Percentiles rank a stretch among this genome's conserved stretches.
Evolutionary conservation across 139 green algal species (phyloP).

Genomic region (Chlorella sp.): DNA sequence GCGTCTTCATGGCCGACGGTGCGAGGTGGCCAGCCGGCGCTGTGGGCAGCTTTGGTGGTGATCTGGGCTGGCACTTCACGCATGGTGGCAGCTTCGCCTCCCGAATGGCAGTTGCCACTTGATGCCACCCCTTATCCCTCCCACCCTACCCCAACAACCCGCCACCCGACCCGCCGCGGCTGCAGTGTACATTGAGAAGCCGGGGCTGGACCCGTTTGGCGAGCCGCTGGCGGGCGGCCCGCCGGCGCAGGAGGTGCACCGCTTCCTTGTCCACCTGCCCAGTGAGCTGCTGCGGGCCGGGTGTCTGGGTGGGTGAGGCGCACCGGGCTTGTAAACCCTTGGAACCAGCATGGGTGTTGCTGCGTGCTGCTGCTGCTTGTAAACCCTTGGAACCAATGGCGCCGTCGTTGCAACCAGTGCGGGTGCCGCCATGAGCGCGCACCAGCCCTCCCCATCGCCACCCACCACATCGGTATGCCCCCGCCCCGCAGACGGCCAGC

Average conservation of each 20-base stretch:
- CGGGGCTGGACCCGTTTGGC: neutral
- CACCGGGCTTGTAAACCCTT: too few species aligned
- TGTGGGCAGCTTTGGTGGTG: neutral
- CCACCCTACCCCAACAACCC: neutral
- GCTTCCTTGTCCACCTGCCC: constrained; percentile 56
- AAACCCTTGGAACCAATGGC: too few species aligned
- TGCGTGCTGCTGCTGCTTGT: too few species aligned
- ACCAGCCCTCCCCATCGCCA: neutral
- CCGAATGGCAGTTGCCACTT: neutral
- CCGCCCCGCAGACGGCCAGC: constrained; percentile 24
- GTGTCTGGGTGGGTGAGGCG: too few species aligned
- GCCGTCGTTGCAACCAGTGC: too few species aligned
- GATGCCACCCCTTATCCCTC: too few species aligned
- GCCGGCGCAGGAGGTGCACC: constrained; percentile 54
- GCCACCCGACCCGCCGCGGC: neutral
- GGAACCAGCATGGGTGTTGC: too few species aligned
- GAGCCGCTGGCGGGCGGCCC: neutral
- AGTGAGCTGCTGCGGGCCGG: neutral
- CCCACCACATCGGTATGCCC: neutral
- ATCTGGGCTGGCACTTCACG: neutral
- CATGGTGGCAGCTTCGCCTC: too few species aligned
- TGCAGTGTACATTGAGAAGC: constrained; percentile 50
- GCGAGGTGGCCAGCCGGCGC: neutral
- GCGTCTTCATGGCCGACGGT: constrained; percentile 59
- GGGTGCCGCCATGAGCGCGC: neutral